Evolutionary conservation across 306 rosid genomes (phyloP), one percentile per base, ranked within the genome.

Genomic region (Crotalaria pallida): DNA sequence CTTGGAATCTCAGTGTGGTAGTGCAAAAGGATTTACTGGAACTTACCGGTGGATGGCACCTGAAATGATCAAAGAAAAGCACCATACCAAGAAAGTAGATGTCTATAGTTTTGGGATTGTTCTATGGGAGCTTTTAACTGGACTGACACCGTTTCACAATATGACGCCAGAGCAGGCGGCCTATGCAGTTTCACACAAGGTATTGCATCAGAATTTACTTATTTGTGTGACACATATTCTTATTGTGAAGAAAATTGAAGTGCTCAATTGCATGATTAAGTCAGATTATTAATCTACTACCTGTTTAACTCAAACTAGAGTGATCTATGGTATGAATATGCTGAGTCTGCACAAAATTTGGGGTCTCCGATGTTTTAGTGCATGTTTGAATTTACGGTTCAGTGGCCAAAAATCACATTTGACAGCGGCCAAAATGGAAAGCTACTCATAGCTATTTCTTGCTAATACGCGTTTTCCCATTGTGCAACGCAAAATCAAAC

Each of bases 11-110:
- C 92, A 94, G 69, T 79, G 87, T 7, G 90, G 90, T 12, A 88
- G 88, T 31, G 79, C 85, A 1, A 87, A 83, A 78, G 99, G 96
- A 41, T 94, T 94, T 59, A 94, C 92, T 0, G 97, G 99, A 40
- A 94, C 99, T 1, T 94, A 94, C 66, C 92, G 99, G 6, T 94
- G 99, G 99, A 94, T 94, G 99, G 99, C 97, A 4, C 99, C 99
- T 0, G 99, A 94, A 79, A 89, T 91, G 91, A 88, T 94, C 80
- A 86, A 84, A 84, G 96, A 86, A 74, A 94, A 88, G 71, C 94
- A 83, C 27, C 99, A 94, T 64, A 88, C 99, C 0, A 94, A 91
- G 77, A 94, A 94, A 75, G 92, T 91, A 17, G 99, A 94, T 80
- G 96, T 91, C 73, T 94, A 94, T 78, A 94, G 99, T 83, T 94